These are phyloP conservation scores for Exophiala viscosa DNA, from an alignment of 2,329 filamentous ascomycete species.

Conservation along the genomic window DNA sequence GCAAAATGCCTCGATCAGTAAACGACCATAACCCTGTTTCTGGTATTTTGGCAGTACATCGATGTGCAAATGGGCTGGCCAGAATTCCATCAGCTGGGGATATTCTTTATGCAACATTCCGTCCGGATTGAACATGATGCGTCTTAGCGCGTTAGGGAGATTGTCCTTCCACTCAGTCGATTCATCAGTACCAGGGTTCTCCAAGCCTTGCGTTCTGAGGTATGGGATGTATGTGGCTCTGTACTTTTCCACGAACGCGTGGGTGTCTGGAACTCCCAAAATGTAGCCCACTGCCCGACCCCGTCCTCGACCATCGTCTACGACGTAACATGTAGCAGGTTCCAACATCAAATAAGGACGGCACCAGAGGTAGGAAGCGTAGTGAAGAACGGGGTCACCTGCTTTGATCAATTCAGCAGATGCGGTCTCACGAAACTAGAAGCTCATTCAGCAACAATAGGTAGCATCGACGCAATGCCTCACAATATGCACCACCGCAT, in stretches of 20 bases:
- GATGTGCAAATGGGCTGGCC: slow-evolving; percentile 27
- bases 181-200: slow-evolving; percentile 14
- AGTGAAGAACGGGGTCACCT: slow-evolving; percentile 16
- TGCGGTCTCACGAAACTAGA: slow-evolving; percentile 25
- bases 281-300: slow-evolving; percentile 26
- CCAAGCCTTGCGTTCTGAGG: slow-evolving; percentile 13
- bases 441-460: background rate
- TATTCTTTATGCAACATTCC: slow-evolving; percentile 17
- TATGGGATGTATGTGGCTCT: slow-evolving; percentile 14
- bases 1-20: slow-evolving; percentile 19
- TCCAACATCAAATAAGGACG: slow-evolving; percentile 21
- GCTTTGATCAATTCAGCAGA: slow-evolving; percentile 16
- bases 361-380: slow-evolving; percentile 25
- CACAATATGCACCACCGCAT: slow-evolving; percentile 25
- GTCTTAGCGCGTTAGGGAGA: slow-evolving; percentile 18
- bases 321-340: slow-evolving; percentile 22
- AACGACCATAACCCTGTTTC: slow-evolving; percentile 21
- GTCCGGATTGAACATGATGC: slow-evolving; percentile 22
- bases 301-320: slow-evolving; percentile 25
- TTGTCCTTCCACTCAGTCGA: slow-evolving; percentile 14
- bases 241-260: slow-evolving; percentile 19
- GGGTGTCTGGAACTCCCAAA: slow-evolving; percentile 20
- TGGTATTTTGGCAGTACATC: slow-evolving; percentile 22
- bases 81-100: slow-evolving; percentile 19
- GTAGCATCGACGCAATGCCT: background rate